Evolutionary conservation across 331 rosid species (phyloP), one percentile per base, ranked within the genome.

Genomic region (Erythrophleum ivorense): DNA sequence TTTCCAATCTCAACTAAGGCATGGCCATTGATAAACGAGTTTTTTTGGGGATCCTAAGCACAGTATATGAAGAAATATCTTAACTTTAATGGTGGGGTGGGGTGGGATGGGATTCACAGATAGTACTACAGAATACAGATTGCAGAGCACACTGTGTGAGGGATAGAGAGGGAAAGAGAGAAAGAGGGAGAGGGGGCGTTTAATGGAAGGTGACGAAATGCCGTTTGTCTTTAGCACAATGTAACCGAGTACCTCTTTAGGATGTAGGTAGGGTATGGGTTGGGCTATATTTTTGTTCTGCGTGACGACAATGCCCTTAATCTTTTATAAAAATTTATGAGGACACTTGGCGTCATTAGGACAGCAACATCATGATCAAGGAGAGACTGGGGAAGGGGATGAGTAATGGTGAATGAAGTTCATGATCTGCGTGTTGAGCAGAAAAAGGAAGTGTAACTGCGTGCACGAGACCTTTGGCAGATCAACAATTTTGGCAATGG

Each of bases 151-250:
- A 2, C 18, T 36, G 67, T n/a, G n/a, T 46, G 65, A 12, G 77
- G 29, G 64, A 38, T 69, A 38, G 29, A 7, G n/a, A 49, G 54
- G 19, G 67, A 33, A 53, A 34, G 73, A 36, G 76, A 24, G 81
- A 43, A n/a, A n/a, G n/a, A n/a, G n/a, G n/a, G 65, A 38, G 67
- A 36, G 54, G 55, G 76, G 78, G 81, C n/a, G n/a, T 65, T 66
- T 72, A 75, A 67, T 74, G 88, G 85, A 76, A 73, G 82, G 75
- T 84, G 91, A 88, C 79, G 73, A 89, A 82, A 90, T 84, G 86
- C 62, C 48, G 73, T 75, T 87, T 88, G 97, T 88, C 92, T 68
- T 87, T 77, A 67, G 91, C 91, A 64, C 59, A 60, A 38, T 75
- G 87, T 21, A 87, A 79, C 83, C 36, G 78, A 73, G 84, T 49